These are phyloP conservation scores for Blastobotrys illinoisensis DNA, from an alignment of 1,139 yeast species.

Conservation along the genomic window DNA sequence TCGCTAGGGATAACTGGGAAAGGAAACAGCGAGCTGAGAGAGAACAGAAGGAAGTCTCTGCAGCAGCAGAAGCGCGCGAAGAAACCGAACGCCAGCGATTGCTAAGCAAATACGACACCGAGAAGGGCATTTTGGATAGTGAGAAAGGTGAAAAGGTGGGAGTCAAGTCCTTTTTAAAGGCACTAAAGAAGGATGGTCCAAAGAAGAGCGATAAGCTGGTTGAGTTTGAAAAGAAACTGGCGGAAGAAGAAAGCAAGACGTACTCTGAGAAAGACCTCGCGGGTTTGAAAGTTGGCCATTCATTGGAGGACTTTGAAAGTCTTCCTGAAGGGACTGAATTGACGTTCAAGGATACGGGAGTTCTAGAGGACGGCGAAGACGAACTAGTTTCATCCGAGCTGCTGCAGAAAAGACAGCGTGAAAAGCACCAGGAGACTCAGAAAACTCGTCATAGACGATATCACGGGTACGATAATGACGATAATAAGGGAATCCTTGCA, in stretches of 20 bases:
- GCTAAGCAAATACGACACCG: not conserved
- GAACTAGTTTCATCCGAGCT: constrained; percentile 45
- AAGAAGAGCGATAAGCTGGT: constrained; percentile 13
- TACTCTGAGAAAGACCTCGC: constrained; percentile 30
- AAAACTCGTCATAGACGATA: constrained; percentile 10
- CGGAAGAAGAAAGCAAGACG: constrained; percentile 14
- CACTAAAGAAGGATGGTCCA: constrained; percentile 19
- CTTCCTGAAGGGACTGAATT: constrained; percentile 49
- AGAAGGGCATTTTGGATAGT: constrained; percentile 12
- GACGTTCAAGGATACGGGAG: constrained; percentile 56
- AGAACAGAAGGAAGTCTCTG: constrained; percentile 12
- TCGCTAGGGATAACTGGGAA: constrained; percentile 32
- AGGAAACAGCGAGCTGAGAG: constrained; percentile 23
- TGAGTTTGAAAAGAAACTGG: constrained; percentile 16
- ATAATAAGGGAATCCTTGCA: constrained; percentile 22
- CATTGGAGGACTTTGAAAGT: constrained; percentile 37
- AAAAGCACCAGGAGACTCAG: constrained; percentile 1
- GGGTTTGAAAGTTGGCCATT: constrained; percentile 46
- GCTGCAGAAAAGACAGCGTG: constrained; percentile 10
- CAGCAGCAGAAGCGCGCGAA: not conserved
- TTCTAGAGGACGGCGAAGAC: constrained; percentile 46
- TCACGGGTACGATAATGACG: constrained; percentile 21
- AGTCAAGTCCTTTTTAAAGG: constrained; percentile 23
- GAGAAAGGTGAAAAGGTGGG: constrained; percentile 8
- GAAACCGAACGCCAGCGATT: not conserved